Conservation (phyloP, 176 grass and related monocot species). For the Melocanna baccifera region DNA sequence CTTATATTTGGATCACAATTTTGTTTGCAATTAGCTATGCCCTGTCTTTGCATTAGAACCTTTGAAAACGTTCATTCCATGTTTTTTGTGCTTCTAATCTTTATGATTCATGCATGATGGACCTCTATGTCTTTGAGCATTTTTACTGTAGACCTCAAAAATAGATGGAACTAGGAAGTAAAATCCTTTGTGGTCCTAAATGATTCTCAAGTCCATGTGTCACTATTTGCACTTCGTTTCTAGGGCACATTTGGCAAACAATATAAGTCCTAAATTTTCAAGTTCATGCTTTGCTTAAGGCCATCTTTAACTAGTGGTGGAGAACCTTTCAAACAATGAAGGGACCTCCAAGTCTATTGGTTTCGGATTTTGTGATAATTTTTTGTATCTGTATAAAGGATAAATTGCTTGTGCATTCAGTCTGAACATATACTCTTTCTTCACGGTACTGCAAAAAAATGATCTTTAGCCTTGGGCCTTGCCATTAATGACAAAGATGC, state of each 20-base stretch:
- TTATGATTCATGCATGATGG: neutral
- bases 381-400: no score
- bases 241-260: neutral
- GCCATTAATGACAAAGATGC: neutral
- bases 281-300: neutral
- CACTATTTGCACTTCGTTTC: neutral
- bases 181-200: neutral
- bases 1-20: no score
- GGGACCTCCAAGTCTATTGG: neutral
- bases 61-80: no score
- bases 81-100: neutral
- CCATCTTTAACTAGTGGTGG: neutral
- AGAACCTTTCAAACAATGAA: neutral
- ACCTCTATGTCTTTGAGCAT: neutral
- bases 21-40: no score
- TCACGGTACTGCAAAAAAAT: neutral
- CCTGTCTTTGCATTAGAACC: no score
- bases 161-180: neutral
- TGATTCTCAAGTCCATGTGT: neutral
- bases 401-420: neutral
- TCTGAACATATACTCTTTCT: no score
- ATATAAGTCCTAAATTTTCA: neutral
- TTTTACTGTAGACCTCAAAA: neutral
- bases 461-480: neutral
- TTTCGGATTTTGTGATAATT: neutral